Evolutionary conservation across 495 filamentous ascomycete genomes (phyloP), one percentile per base, ranked within the genome.

Genomic region (Recurvomyces mirabilis): DNA sequence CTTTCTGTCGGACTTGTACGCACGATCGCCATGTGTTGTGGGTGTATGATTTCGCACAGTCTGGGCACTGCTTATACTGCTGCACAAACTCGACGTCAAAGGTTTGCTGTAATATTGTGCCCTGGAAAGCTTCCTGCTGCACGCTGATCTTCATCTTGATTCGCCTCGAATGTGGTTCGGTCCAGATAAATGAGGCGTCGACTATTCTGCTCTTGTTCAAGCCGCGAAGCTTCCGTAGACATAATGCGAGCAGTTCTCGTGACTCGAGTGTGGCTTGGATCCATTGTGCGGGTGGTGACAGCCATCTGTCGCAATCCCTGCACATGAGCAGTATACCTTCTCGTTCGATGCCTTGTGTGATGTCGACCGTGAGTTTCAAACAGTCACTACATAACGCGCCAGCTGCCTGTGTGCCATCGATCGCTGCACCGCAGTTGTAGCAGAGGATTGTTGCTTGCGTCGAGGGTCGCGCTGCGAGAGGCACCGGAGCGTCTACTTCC

Each of bases 151-250:
- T 93, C 51, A 98, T 78, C 59, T 83, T 87, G 39, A 98, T 71
- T 55, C 91, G 69, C 56, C 84, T 70, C 38, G 84, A 93, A 68
- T 98, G 91, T 5, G 91, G 91, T 65, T 98, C 91, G 2, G 91
- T 98, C 91, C 91, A 98, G 52, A 94, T 85, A 60, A 98, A 98
- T 55, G 76, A 82, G 26, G 91, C 91, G 55, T 98, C 91, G 57
- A 91, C 86, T 49, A 98, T 87, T 31, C 91, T 71, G 42, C 93
- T 84, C 66, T 85, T 91, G 54, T 74, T 71, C 43, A 98, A 63
- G 29, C 88, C 87, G 39, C 77, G 70, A 43, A 98, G 62, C 55
- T 82, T 84, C 56, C 82, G 74, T 41, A 98, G 65, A 67, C 91
- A 98, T 22, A 95, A 61, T 10, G 91, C 88, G 20, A 98, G 68